Base-by-base conservation (phyloP, 2,329 filamentous ascomycete genomes). In the Fusarium virguliforme region DNA sequence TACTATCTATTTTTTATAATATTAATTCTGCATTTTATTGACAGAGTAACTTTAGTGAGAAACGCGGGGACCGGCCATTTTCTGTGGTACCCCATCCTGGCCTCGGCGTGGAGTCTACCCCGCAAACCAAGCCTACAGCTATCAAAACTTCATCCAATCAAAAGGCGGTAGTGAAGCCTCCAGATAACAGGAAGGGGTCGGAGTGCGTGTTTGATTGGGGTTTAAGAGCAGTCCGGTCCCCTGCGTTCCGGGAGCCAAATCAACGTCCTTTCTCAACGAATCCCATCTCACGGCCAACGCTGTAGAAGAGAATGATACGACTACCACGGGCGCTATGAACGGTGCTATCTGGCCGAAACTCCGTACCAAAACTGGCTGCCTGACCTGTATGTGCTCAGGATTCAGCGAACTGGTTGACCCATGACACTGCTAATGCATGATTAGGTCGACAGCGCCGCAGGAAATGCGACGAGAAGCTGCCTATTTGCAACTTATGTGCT, bases 311-410 rank as follows among this genome's bases (percentile, higher is more conserved):
- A 48, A 48, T 48, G 43, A 48, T 26, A 48, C 26, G 18, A 5
- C 10, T 28, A 18, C 43, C 24, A 48, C 43, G 30, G 18, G 43
- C 35, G 24, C n/a, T 5, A 70, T 62, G 51, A 65, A 22, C n/a
- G 28, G 37, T 54, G 38, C 24, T n/a, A 34, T 61, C 0, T 43
- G 63, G 41, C 48, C 35, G 5, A 65, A 57, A 43, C 26, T 73
- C 2, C 70, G 70, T 13, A 70, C 66, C 12, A 73, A 73, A 35
- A 73, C 70, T 24, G 70, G 70, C 1, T 73, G 70, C 13, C 60
- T 73, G 1, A 72, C 67, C 4, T 73, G 70, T 72, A 60, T 41
- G 10, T 18, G 18, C 18, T 18, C 18, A 18, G 18, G 18, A 18
- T 18, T 18, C 18, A 18, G 18, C 18, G 18, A 18, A 18, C 18